Base-by-base conservation (phyloP, 2,329 filamentous ascomycete species). In the Rhynchosporium graminicola region DNA sequence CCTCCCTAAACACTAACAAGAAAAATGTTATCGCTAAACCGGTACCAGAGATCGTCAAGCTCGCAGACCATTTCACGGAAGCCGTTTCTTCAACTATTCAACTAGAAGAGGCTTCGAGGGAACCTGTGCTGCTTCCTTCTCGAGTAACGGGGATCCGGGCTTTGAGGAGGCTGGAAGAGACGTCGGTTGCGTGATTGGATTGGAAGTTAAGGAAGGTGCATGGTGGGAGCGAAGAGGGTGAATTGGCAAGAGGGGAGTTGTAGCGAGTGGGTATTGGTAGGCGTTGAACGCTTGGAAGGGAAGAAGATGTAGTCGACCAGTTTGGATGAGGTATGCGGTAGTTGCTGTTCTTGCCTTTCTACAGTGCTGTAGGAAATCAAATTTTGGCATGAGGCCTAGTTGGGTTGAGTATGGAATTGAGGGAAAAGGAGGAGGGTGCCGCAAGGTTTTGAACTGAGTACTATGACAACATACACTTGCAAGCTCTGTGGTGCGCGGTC, bases 11-110 rank as follows among this genome's bases (percentile, higher is more conserved):
- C 0, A 72, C 76, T 33, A 83, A 65, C 52, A 79, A 77, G 43
- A 85, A 68, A 0, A 82, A 81, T 0, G 77, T 81, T 42, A 85
- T 68, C 0, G 82, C 82, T 3, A 84, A 71, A 0, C 79, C 81
- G 0, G 80, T 83, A 0, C 76, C 80, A 38, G 83, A 76, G 20
- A 84, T 77, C 0, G 80, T 83, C 26, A 84, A 66, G 0, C 79
- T 75, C 0, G 77, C 76, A 26, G 77, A 78, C 0, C 78, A 76
- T 61, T 85, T 82, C 26, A 82, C 78, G 0, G 78, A 72, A 65
- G 80, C 83, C 60, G 80, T 76, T 64, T 84, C 82, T 66, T 84
- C 81, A 0, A 82, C 77, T 20, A 82, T 1, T 20, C 20, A 20
- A 20, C 1, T 64, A 51, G 84, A 76, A 0, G 80, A 78, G 0